Conservation (phyloP, 805 yeast genomes). For the Metschnikowia colocasiae region DNA sequence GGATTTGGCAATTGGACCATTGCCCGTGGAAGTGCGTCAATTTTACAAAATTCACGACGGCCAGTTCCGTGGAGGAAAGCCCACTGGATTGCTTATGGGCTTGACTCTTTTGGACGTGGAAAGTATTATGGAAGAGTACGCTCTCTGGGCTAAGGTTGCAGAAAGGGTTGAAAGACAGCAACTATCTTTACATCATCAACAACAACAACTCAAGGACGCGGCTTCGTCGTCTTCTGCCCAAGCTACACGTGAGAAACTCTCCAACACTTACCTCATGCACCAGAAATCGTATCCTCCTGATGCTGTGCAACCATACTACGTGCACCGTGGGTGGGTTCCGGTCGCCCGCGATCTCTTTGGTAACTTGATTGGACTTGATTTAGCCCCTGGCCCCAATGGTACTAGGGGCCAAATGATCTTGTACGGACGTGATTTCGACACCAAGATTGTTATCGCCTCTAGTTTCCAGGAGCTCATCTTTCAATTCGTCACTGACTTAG, state of each 20-base stretch:
- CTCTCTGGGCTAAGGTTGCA: slow-evolving; percentile 41
- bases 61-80: slow-evolving; percentile 43
- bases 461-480: slow-evolving; percentile 39
- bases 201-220: slow-evolving; percentile 17
- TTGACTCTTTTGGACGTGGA: slow-evolving; percentile 41
- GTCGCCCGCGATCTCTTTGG: slow-evolving; percentile 18
- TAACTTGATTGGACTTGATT: slow-evolving; percentile 19
- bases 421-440: slow-evolving; percentile 21
- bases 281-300: slow-evolving; percentile 19
- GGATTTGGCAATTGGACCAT: slow-evolving; percentile 41
- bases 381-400: slow-evolving; percentile 22
- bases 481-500: slow-evolving; percentile 37
- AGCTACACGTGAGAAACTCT: slow-evolving; percentile 11
- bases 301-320: slow-evolving; percentile 20
- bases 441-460: slow-evolving; percentile 20
- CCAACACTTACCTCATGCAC: slow-evolving; percentile 19
- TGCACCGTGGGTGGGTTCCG: slow-evolving; percentile 22
- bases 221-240: slow-evolving; percentile 11
- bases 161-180: slow-evolving; percentile 39
- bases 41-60: slow-evolving; percentile 46
- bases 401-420: slow-evolving; percentile 19
- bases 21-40: slow-evolving; percentile 43
- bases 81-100: slow-evolving; percentile 45
- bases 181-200: slow-evolving; percentile 26
- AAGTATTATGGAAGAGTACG: slow-evolving; percentile 39